Evolutionary conservation across 1,284 basidiomycete species (phyloP).

Genomic region (Trametes hirsuta): DNA sequence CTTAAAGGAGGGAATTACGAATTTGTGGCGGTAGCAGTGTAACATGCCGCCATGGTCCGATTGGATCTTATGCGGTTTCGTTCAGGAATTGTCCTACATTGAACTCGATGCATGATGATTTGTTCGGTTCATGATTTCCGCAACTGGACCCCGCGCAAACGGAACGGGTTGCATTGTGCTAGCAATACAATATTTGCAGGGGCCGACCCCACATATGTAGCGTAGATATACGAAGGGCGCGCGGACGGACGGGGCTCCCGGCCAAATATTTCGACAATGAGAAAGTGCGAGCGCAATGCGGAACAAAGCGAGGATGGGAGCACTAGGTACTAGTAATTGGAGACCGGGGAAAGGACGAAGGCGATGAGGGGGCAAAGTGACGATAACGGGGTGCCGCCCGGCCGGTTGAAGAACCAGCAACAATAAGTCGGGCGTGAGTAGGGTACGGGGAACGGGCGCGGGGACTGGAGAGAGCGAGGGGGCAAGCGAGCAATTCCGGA

Average conservation of each 20-base stretch:
- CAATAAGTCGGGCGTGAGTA: slow-evolving; percentile 25
- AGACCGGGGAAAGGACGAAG: not conserved
- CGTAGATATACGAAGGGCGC: not conserved
- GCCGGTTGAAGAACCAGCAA: slow-evolving; percentile 26
- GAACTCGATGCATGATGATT: too few species aligned
- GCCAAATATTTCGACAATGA: not conserved
- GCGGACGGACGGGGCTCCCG: not conserved
- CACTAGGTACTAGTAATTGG: not conserved
- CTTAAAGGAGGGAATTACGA: slow-evolving; percentile 16
- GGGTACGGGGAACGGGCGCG: slow-evolving; percentile 1
- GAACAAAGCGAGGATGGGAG: slow-evolving; percentile 9
- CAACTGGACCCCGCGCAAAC: slow-evolving; percentile 5
- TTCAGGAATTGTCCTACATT: too few species aligned
- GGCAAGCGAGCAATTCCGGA: slow-evolving; percentile 1
- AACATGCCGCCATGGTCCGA: not conserved
- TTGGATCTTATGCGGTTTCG: too few species aligned
- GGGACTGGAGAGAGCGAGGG: not conserved
- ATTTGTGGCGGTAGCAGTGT: slow-evolving; percentile 13
- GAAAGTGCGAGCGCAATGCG: not conserved
- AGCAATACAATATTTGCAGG: slow-evolving; percentile 27
- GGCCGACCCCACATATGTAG: slow-evolving; percentile 10
- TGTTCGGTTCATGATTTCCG: not conserved
- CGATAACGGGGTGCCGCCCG: slow-evolving; percentile 17
- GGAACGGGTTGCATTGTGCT: slow-evolving; percentile 27
- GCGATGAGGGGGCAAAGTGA: not conserved